Conservation (phyloP, 768 basidiomycete genomes). For the Naganishia friedmannii region DNA sequence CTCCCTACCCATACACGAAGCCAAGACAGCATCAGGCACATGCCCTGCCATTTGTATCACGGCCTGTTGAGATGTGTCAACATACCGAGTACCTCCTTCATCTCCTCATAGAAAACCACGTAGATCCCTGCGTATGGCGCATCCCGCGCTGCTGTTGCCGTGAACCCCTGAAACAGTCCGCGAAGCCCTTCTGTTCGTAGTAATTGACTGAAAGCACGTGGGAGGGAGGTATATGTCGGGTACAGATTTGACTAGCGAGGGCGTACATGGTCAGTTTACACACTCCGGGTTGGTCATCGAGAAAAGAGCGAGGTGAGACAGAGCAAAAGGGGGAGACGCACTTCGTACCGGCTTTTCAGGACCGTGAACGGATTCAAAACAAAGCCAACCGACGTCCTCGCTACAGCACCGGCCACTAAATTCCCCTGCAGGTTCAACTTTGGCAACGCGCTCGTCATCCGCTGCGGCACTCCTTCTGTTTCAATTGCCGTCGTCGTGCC, state of each 20-base stretch:
- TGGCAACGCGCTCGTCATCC: constrained; percentile 40
- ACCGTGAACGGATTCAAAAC: constrained; percentile 85
- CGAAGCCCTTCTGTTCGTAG: constrained; percentile 60
- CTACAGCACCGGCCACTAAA: constrained; percentile 76
- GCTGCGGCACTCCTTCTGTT: not conserved
- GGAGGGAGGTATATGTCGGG: constrained; percentile 43
- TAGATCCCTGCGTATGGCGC: constrained; percentile 92
- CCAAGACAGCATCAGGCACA: constrained; percentile 15
- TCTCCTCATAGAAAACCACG: constrained; percentile 80
- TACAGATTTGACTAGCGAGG: constrained; percentile 43
- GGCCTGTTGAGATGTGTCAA: constrained; percentile 11
- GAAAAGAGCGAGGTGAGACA: too few relatives aligned
- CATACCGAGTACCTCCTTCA: constrained; percentile 71
- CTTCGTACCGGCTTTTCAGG: constrained; percentile 89
- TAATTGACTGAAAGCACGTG: constrained; percentile 43
- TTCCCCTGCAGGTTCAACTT: constrained; percentile 73
- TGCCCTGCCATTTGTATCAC: not conserved
- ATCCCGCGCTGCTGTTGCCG: constrained; percentile 82
- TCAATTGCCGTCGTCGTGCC: too few relatives aligned
- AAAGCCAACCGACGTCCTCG: constrained; percentile 76
- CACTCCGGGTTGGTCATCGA: too few relatives aligned
- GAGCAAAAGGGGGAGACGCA: constrained; percentile 39
- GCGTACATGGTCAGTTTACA: too few relatives aligned
- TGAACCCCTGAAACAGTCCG: constrained; percentile 78
- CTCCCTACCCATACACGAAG: not conserved